A percentile compares a stretch with the other conserved stretches of the same genome.
Evolutionary conservation across 345 rosid genomes (phyloP).

Genomic region (Citrus medica): DNA sequence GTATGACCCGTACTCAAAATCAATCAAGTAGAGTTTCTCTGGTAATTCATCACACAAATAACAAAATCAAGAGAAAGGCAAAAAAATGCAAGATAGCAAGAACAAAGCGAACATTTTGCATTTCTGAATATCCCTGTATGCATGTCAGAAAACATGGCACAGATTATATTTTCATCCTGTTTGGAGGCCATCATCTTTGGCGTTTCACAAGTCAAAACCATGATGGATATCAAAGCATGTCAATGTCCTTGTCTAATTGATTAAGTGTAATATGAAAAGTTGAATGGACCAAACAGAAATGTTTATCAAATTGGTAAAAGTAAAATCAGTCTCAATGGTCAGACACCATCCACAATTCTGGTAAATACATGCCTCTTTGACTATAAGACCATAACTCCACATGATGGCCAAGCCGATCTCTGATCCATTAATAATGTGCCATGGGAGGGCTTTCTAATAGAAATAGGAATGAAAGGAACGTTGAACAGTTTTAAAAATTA

Average conservation of each 20-base stretch:
- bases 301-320: conserved; percentile 1
- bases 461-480: neutral
- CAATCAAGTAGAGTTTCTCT: conserved; percentile 88
- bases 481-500: neutral
- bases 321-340: neutral
- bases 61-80: conserved; percentile 15
- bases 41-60: conserved; percentile 20
- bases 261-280: neutral
- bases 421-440: neutral
- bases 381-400: neutral
- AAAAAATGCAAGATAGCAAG: neutral
- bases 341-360: neutral
- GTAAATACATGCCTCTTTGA: neutral
- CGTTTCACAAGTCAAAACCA: neutral
- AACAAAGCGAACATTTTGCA: neutral
- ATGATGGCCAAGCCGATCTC: neutral
- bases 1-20: conserved; percentile 95
- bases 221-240: neutral
- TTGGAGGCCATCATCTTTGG: neutral
- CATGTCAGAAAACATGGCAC: conserved; percentile 4
- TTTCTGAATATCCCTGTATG: neutral
- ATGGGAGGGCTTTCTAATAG: neutral
- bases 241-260: neutral
- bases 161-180: neutral
- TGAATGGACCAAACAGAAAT: neutral